Base-by-base conservation (phyloP, 331 rosid genomes). In the Rosa hybrid region DNA sequence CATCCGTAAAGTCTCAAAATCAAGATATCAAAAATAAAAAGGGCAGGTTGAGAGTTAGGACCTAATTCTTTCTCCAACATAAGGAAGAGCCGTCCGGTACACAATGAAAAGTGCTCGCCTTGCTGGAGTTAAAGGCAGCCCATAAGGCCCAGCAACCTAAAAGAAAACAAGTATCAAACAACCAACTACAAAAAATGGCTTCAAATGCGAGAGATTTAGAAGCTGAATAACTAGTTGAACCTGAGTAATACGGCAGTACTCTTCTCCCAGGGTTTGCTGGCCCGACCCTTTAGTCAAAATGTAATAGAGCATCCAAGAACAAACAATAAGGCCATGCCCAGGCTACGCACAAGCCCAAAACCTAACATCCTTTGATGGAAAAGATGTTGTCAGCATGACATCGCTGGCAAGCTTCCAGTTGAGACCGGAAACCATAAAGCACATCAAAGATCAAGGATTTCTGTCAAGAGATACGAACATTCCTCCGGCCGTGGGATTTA, bases 201-300 rank as follows among this genome's bases (percentile, higher is more conserved):
- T 46, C 64, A 63, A 46, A 62, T 17, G 46, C 6, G 14, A 44
- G 44, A 60, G n/a, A 41, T 41, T 41, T 2, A 41, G 42, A 70
- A 62, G 41, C 60, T 4, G 68, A 71, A 27, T 17, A 50, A 18
- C 12, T 39, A 38, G 6, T 8, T 25, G 46, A 75, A 94, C 98
- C 98, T 96, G 97, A 75, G 92, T 96, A 59, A 93, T 88, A 75
- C 91, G 98, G 76, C 99, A 95, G 82, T 93, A 93, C 86, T 96
- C 99, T 84, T 96, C 98, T 23, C 99, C 97, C 20, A 96, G 87
- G 13, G 98, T 96, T 81, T 96, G 99, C 78, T 90, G 96, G 51
- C 99, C 99, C 0, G 99, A 93, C 38, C 99, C 99, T 4, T 98
- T 96, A 8, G 99, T 96, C 77, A 93, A 85, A 16, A 93, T 89